phyloP scores from a whole-genome alignment of 1,284 basidiomycete species.

The Apiotrichum gracile region DNA sequence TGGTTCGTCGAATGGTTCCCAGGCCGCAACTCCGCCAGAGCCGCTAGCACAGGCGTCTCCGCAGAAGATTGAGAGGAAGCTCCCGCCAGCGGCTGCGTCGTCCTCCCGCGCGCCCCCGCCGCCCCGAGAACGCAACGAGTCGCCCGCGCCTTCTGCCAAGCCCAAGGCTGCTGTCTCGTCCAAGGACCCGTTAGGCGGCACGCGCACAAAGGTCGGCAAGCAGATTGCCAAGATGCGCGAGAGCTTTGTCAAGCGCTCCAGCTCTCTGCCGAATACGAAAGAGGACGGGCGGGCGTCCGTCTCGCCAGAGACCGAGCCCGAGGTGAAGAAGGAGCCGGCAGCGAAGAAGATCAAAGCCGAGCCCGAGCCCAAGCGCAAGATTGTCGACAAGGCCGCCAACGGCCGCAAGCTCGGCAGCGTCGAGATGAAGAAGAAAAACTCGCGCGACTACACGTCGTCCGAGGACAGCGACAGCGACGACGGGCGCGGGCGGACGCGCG shows the following conservation, averaged over 20 bases:
- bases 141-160: slow-evolving; percentile 2
- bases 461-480: slow-evolving; percentile 11
- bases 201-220: slow-evolving; percentile 22
- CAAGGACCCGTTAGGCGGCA: no score
- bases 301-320: no score
- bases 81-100: not conserved
- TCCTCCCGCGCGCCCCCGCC: not conserved
- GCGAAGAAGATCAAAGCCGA: not conserved
- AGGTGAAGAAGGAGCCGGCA: not conserved
- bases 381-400: not conserved
- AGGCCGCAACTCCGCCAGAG: not conserved
- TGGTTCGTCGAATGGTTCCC: slow-evolving; percentile 1
- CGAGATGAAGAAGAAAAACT: not conserved
- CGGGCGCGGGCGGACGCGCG: slow-evolving; percentile 5
- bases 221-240: slow-evolving; percentile 28
- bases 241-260: slow-evolving; percentile 19
- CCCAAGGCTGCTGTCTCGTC: not conserved
- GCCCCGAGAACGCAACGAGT: slow-evolving; percentile 1
- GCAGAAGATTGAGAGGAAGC: not conserved
- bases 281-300: no score
- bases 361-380: slow-evolving; percentile 1
- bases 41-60: not conserved
- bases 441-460: slow-evolving; percentile 15
- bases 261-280: slow-evolving; percentile 21
- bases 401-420: not conserved